Evolutionary conservation across 768 basidiomycete species (phyloP).

Genomic region (Mycena latifolia): DNA sequence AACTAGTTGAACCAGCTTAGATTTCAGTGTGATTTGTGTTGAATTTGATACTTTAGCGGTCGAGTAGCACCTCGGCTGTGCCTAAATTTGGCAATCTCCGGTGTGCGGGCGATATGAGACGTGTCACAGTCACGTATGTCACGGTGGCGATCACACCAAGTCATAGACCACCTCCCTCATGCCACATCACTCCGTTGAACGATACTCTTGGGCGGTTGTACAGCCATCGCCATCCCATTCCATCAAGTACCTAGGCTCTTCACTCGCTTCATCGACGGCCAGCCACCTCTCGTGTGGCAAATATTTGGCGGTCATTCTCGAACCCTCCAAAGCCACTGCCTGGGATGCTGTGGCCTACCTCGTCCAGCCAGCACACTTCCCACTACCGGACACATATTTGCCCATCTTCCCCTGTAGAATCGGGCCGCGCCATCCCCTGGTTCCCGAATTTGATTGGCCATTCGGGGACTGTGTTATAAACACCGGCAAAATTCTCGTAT

Average conservation of each 20-base stretch:
- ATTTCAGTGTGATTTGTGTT: too few relatives aligned
- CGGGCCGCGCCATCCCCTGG: conserved; percentile 5
- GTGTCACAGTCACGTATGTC: too few relatives aligned
- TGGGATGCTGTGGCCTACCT: neutral
- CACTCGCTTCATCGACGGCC: neutral
- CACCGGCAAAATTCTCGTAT: neutral
- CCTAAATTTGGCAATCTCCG: too few relatives aligned
- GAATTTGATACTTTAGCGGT: too few relatives aligned
- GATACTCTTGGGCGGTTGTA: neutral
- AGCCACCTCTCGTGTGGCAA: neutral
- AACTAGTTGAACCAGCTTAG: too few relatives aligned
- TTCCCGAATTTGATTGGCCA: conserved; percentile 14
- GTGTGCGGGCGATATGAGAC: too few relatives aligned
- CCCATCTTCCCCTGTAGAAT: conserved; percentile 17
- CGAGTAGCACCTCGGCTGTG: too few relatives aligned
- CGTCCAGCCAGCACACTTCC: neutral
- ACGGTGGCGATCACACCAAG: too few relatives aligned
- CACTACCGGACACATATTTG: conserved; percentile 3
- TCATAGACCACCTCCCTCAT: too few relatives aligned
- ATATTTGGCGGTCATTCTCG: neutral
- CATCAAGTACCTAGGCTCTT: neutral
- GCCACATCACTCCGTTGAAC: too few relatives aligned
- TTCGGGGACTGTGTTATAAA: conserved; percentile 9
- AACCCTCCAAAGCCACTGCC: neutral
- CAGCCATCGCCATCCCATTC: neutral